Conservation (phyloP, 2,329 filamentous ascomycete species). For the Penicillium sp. region DNA sequence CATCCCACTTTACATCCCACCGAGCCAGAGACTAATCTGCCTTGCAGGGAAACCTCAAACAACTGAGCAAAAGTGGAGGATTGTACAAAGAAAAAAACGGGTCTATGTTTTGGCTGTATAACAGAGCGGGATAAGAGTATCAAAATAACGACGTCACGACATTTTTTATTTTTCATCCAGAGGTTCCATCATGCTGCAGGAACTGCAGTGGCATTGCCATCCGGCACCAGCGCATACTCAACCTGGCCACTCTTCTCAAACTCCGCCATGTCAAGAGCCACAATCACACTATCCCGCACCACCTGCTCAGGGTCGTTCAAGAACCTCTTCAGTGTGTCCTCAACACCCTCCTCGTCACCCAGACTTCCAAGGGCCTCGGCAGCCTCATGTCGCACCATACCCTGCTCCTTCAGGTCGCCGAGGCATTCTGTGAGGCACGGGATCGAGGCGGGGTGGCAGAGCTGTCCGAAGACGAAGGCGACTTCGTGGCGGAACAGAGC, state of each 20-base stretch:
- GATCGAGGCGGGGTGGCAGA: constrained; percentile 95
- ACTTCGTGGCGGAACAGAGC: constrained; percentile 97
- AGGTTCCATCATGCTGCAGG: constrained; percentile 29
- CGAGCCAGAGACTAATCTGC: constrained; percentile 18
- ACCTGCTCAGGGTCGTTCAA: constrained; percentile 88
- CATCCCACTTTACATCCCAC: not conserved
- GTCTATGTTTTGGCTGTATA: constrained; percentile 28
- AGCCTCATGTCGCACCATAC: constrained; percentile 97
- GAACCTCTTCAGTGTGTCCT: constrained; percentile 78
- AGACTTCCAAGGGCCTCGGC: constrained; percentile 93
- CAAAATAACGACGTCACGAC: constrained; percentile 29
- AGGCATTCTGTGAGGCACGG: constrained; percentile 78
- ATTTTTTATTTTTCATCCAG: constrained; percentile 14
- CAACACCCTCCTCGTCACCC: constrained; percentile 89
- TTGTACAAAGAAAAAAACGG: constrained; percentile 15
- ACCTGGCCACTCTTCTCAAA: constrained; percentile 85
- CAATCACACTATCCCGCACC: constrained; percentile 89
- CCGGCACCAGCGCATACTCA: constrained; percentile 89
- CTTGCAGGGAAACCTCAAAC: constrained; percentile 35
- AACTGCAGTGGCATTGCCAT: constrained; percentile 38
- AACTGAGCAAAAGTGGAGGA: constrained; percentile 27
- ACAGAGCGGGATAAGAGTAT: constrained; percentile 28
- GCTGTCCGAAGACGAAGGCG: constrained; percentile 95
- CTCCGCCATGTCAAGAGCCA: constrained; percentile 96
- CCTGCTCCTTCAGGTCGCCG: constrained; percentile 75